Evolutionary conservation across 257 asterid genomes (phyloP).

Genomic region (Jasminum sambac): DNA sequence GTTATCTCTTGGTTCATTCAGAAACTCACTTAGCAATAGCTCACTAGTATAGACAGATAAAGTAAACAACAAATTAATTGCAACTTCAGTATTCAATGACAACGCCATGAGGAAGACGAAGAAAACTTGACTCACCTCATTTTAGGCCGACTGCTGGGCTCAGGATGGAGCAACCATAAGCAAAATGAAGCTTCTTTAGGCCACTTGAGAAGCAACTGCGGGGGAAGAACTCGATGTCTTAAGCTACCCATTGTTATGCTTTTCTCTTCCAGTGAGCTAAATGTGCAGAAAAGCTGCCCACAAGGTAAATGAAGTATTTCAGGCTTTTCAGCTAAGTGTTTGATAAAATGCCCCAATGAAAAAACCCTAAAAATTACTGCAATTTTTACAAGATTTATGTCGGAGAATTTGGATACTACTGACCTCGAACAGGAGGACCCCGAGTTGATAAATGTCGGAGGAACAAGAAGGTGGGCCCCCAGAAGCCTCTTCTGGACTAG

Average conservation of each 20-base stretch:
- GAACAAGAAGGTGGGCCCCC: conserved; percentile 41
- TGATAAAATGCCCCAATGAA: not conserved
- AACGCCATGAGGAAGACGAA: not conserved
- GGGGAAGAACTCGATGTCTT: conserved; percentile 91
- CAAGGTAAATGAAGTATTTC: conserved; percentile 19
- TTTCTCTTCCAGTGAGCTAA: conserved; percentile 71
- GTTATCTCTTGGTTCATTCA: conserved; percentile 72
- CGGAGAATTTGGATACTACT: conserved; percentile 8
- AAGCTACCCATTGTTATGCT: conserved; percentile 73
- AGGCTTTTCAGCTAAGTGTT: conserved; percentile 16
- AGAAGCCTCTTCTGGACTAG: conserved; percentile 48
- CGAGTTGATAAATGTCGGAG: conserved; percentile 42
- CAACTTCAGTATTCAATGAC: not conserved
- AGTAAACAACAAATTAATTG: not conserved
- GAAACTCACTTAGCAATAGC: conserved; percentile 83
- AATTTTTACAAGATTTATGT: not conserved
- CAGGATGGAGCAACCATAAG: conserved; percentile 95
- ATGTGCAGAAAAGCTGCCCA: conserved; percentile 79
- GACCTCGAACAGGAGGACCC: conserved; percentile 57
- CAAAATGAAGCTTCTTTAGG: conserved; percentile 98
- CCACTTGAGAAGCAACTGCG: conserved; percentile 90
- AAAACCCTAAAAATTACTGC: not conserved
- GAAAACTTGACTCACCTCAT: conserved; percentile 49
- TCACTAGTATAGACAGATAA: conserved; percentile 44
- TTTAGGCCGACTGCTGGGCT: conserved; percentile 75